Evolutionary conservation across 768 basidiomycete species (phyloP).

Genomic region (Sarcomyxa edulis): DNA sequence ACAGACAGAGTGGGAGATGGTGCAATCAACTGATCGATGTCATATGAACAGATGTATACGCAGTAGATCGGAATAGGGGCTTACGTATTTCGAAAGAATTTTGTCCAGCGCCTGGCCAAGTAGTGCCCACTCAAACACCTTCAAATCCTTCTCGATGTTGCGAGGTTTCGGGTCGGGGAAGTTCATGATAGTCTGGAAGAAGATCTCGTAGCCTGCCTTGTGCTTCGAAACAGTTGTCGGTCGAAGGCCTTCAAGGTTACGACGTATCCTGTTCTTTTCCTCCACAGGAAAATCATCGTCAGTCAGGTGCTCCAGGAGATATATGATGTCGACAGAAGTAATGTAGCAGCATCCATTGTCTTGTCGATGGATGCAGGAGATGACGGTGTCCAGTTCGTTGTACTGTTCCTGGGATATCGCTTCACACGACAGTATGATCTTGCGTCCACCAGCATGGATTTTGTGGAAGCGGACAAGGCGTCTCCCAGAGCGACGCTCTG

Average conservation of each 20-base stretch:
- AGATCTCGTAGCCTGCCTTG: conserved; percentile 72
- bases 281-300: conserved; percentile 86
- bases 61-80: too few species aligned
- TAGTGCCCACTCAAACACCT: conserved; percentile 74
- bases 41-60: too few species aligned
- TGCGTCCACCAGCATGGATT: conserved; percentile 71
- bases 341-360: conserved; percentile 76
- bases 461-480: conserved; percentile 86
- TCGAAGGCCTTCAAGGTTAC: conserved; percentile 89
- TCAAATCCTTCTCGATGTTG: conserved; percentile 96
- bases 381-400: conserved; percentile 68
- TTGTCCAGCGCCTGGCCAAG: conserved; percentile 73
- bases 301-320: conserved; percentile 73
- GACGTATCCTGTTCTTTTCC: conserved; percentile 93
- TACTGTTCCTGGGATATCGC: conserved; percentile 72
- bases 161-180: conserved; percentile 92
- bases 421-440: conserved; percentile 75
- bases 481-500: conserved; percentile 66
- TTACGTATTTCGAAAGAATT: conserved; percentile 80
- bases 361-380: conserved; percentile 91
- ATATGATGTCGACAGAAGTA: conserved; percentile 95
- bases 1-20: conserved; percentile 17
- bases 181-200: conserved; percentile 95
- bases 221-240: conserved; percentile 90
- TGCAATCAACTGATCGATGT: not conserved